Percentiles rank a stretch among this genome's conserved stretches.
These are phyloP conservation scores for Mrakia frigida DNA, from an alignment of 768 basidiomycete genomes.

Conservation along the genomic window DNA sequence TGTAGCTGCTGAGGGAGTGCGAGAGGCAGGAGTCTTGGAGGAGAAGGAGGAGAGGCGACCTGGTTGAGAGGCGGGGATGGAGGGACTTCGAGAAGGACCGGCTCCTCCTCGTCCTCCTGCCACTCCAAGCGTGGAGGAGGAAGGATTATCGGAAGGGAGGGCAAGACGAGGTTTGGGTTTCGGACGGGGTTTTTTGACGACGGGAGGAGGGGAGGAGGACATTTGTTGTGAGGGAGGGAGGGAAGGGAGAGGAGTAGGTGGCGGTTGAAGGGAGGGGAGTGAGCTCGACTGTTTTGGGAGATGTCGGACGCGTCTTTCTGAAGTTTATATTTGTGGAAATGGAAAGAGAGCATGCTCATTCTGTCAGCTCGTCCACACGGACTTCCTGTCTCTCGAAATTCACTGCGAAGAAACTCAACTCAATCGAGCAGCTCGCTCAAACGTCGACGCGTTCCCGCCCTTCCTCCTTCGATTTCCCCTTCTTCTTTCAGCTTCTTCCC, in stretches of 20 bases:
- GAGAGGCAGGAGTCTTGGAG: neutral
- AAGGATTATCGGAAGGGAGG: neutral
- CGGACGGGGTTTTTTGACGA: neutral
- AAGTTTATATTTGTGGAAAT: too few species aligned
- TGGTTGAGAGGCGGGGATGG: constrained; percentile 1
- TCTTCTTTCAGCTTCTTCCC: too few species aligned
- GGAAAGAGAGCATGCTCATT: too few species aligned
- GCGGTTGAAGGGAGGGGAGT: neutral
- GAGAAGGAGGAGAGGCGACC: neutral
- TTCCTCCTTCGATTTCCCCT: too few species aligned
- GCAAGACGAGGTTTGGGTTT: constrained; percentile 7
- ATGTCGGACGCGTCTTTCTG: too few species aligned
- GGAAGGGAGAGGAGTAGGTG: neutral
- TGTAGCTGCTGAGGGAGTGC: neutral
- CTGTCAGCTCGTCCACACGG: too few species aligned
- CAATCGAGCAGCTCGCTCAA: too few species aligned
- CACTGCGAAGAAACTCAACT: too few species aligned
- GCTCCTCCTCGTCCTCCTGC: neutral
- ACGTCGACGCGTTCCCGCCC: too few species aligned
- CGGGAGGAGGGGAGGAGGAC: constrained; percentile 2
- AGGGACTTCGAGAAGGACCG: constrained; percentile 2
- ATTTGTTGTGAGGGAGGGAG: neutral
- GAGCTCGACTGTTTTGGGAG: neutral
- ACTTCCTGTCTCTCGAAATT: too few species aligned
- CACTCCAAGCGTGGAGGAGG: neutral